A percentile compares a stretch with the other conserved stretches of the same genome.
Conservation (phyloP, 2,329 filamentous ascomycete species). For the Diaporthe helianthi region DNA sequence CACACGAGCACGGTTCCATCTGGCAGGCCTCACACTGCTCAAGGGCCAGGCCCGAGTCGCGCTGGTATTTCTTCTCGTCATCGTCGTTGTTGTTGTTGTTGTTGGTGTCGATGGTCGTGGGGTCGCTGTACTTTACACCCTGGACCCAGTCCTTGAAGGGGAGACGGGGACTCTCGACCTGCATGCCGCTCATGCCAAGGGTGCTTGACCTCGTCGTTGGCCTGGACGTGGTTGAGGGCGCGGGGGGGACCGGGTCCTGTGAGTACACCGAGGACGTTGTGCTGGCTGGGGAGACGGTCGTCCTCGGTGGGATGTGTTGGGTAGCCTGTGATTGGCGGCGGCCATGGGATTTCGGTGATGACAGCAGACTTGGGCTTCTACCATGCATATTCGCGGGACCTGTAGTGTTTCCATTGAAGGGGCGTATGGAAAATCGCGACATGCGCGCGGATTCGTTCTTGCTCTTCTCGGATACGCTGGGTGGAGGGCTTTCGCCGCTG, state of each 20-base stretch:
- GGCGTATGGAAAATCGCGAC: constrained; percentile 31
- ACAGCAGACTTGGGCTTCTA: constrained; percentile 13
- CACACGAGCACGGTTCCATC: constrained; percentile 31
- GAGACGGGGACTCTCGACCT: constrained; percentile 33
- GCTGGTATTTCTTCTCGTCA: constrained; percentile 10
- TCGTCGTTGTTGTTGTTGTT: not conserved
- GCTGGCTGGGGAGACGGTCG: constrained; percentile 23
- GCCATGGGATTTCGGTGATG: not conserved
- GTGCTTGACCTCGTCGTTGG: constrained; percentile 29
- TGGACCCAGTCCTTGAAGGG: constrained; percentile 35
- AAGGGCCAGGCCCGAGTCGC: constrained; percentile 32
- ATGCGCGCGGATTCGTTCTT: constrained; percentile 12
- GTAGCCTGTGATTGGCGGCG: constrained; percentile 14
- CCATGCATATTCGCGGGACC: not conserved
- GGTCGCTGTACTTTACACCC: constrained; percentile 28
- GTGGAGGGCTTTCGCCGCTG: not conserved
- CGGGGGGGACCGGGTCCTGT: not conserved
- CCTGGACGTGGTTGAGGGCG: not conserved
- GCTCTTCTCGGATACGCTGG: constrained; percentile 12
- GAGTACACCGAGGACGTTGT: constrained; percentile 32
- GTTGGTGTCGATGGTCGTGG: not conserved
- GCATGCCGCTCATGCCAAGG: constrained; percentile 25
- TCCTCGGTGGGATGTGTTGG: constrained; percentile 7
- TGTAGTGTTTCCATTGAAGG: no score
- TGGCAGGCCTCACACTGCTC: constrained; percentile 31